phyloP scores from a whole-genome alignment of 495 filamentous ascomycete species.

The Pyrenula massariospora region DNA sequence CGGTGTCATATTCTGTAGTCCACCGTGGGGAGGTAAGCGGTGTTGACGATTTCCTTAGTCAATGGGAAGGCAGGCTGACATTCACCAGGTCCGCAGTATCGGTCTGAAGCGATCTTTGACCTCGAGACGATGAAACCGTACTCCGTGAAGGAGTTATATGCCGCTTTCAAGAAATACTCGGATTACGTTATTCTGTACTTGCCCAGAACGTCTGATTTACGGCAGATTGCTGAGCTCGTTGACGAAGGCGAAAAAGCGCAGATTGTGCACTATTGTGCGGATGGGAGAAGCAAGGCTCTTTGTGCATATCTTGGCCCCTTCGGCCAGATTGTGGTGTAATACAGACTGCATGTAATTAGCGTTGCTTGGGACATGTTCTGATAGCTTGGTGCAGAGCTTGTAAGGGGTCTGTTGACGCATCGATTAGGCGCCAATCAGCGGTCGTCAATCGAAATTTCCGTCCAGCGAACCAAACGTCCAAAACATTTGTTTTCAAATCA shows the following conservation, averaged over 20 bases:
- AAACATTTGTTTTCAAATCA: too few relatives aligned
- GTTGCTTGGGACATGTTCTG: too few relatives aligned
- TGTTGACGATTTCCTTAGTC: neutral
- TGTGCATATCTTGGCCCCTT: constrained; percentile 44
- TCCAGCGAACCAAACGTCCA: too few relatives aligned
- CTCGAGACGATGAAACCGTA: constrained; percentile 85
- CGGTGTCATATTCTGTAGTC: constrained; percentile 75
- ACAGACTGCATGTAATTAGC: too few relatives aligned
- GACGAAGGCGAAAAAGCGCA: constrained; percentile 44
- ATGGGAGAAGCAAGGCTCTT: constrained; percentile 74
- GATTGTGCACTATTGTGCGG: constrained; percentile 83
- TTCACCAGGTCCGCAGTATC: constrained; percentile 62
- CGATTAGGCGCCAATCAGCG: too few relatives aligned
- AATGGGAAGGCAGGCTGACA: neutral
- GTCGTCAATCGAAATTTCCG: too few relatives aligned
- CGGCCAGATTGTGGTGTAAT: neutral
- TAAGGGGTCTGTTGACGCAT: too few relatives aligned
- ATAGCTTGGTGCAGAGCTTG: too few relatives aligned
- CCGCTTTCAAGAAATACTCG: constrained; percentile 39
- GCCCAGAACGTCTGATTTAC: constrained; percentile 77
- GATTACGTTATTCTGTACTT: constrained; percentile 61
- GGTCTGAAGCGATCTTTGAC: constrained; percentile 67
- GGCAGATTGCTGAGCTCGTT: constrained; percentile 61
- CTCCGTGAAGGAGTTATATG: constrained; percentile 48
- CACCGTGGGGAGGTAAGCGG: constrained; percentile 78